A percentile compares a stretch with the other conserved stretches of the same genome.
These are phyloP conservation scores for Trichoderma afroharzianum DNA, from an alignment of 2,329 filamentous ascomycete genomes.

Conservation along the genomic window DNA sequence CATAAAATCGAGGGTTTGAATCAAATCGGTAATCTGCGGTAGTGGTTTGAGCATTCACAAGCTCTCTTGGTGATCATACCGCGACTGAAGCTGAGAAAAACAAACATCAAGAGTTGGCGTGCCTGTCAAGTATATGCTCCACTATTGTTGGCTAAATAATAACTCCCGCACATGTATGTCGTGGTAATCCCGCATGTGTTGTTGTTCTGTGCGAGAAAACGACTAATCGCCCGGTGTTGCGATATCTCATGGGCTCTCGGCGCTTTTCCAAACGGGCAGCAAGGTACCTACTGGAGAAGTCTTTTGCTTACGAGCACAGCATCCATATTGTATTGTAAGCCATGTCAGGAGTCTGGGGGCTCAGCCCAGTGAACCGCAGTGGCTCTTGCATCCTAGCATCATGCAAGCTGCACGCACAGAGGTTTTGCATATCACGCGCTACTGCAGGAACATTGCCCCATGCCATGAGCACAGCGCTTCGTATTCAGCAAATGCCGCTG, in stretches of 20 bases:
- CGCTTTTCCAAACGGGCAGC: neutral
- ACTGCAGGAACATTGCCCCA: constrained; percentile 17
- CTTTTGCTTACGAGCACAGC: neutral
- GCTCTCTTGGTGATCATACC: neutral
- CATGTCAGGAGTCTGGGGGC: neutral
- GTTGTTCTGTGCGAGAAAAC: neutral
- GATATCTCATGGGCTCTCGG: neutral
- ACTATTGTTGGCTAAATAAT: constrained; percentile 3
- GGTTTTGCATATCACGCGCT: constrained; percentile 2
- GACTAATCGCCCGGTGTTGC: neutral
- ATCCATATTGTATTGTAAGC: neutral
- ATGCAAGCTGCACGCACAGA: constrained; percentile 5
- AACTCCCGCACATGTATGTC: neutral
- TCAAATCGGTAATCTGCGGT: neutral
- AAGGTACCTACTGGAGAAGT: neutral
- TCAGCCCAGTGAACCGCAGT: neutral
- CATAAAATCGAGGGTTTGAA: neutral
- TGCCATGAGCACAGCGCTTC: neutral
- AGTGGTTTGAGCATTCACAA: neutral
- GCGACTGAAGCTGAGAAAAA: neutral
- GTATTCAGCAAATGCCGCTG: neutral
- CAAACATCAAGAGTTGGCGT: neutral
- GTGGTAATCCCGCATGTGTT: neutral
- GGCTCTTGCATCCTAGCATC: neutral
- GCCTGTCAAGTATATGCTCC: neutral